A percentile compares a stretch with the other conserved stretches of the same genome.
phyloP scores from a whole-genome alignment of 805 yeast species.

The Metschnikowia lunata region DNA sequence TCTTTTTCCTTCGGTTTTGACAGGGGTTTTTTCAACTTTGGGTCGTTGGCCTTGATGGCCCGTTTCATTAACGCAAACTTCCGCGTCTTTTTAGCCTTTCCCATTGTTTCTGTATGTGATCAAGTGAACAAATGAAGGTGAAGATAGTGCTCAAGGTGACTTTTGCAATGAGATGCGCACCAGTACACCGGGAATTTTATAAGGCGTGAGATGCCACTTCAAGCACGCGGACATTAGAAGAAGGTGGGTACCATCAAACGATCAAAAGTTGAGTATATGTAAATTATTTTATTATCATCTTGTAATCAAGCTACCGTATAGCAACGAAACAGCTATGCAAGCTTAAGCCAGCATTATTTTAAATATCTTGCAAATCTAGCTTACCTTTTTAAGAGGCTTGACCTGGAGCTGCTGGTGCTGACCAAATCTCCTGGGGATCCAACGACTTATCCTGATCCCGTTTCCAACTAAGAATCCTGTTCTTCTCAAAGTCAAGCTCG shows the following conservation, averaged over 20 bases:
- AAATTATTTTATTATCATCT: too few relatives aligned
- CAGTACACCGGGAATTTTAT: constrained; percentile 13
- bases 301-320: too few relatives aligned
- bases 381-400: background rate
- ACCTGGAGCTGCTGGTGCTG: constrained; percentile 6
- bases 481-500: constrained; percentile 26
- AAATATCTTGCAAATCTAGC: background rate
- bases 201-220: too few relatives aligned
- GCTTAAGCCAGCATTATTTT: too few relatives aligned
- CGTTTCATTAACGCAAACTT: constrained; percentile 93
- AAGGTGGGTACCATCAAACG: too few relatives aligned
- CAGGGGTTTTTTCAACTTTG: constrained; percentile 32
- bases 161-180: constrained; percentile 13
- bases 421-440: constrained; percentile 18
- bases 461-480: constrained; percentile 36
- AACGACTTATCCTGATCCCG: constrained; percentile 18
- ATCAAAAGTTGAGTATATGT: background rate
- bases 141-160: background rate
- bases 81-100: constrained; percentile 94
- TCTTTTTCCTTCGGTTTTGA: constrained; percentile 44
- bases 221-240: too few relatives aligned
- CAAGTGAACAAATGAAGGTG: background rate
- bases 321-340: too few relatives aligned
- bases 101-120: constrained; percentile 49
- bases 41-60: constrained; percentile 68